These are phyloP conservation scores for Magnaporthiopsis rhizophila DNA, from an alignment of 2,329 filamentous ascomycete genomes.

Conservation along the genomic window DNA sequence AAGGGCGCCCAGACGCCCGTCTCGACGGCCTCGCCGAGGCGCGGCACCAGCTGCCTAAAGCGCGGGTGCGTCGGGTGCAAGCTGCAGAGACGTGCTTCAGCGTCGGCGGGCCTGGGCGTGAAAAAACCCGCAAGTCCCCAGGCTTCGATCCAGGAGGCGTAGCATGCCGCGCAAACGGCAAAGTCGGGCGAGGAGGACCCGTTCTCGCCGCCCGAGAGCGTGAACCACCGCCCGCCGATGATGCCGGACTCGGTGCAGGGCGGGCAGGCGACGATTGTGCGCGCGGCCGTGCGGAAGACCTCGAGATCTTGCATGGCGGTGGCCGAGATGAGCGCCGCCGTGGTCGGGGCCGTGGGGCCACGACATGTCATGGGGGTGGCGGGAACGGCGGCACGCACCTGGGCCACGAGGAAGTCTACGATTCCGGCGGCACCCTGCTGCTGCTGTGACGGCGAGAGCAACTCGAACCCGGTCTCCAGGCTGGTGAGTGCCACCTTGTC, in stretches of 20 bases:
- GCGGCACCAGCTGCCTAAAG: background rate
- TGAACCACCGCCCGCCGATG: background rate
- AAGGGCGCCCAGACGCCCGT: background rate
- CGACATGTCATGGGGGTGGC: background rate
- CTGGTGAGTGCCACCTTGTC: slow-evolving; percentile 3
- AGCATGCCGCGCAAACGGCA: slow-evolving; percentile 1
- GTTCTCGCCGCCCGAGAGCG: background rate
- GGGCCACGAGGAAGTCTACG: background rate
- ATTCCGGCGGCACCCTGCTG: background rate
- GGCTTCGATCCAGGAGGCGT: background rate
- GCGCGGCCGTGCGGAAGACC: background rate
- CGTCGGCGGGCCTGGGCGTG: background rate
- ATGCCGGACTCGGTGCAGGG: background rate
- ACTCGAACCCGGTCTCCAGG: background rate
- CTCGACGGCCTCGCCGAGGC: background rate
- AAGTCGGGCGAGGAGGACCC: background rate
- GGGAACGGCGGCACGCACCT: background rate
- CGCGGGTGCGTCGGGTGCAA: slow-evolving; percentile 1
- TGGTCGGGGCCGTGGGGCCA: background rate
- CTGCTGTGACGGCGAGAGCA: background rate
- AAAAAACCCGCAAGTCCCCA: background rate
- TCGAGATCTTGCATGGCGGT: background rate
- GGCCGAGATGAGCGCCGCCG: background rate
- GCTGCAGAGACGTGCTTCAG: background rate
- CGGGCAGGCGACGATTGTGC: background rate